phyloP scores from a whole-genome alignment of 495 filamentous ascomycete genomes.

The Penicillium crystallinum region DNA sequence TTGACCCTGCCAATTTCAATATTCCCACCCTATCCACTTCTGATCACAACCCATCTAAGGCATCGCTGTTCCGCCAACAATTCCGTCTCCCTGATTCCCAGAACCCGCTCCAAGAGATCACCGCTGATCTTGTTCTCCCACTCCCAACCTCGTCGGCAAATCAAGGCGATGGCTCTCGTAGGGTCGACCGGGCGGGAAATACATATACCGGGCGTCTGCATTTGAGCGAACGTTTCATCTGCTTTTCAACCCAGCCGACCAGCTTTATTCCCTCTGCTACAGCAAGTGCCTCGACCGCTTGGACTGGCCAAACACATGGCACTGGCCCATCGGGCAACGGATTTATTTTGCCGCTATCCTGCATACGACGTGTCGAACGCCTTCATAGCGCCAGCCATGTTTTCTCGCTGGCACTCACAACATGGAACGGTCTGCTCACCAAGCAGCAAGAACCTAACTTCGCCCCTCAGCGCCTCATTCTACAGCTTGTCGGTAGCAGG shows the following conservation, averaged over 20 bases:
- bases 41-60: constrained; percentile 80
- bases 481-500: constrained; percentile 84
- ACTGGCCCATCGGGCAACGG: constrained; percentile 93
- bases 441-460: constrained; percentile 53
- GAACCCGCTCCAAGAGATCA: constrained; percentile 89
- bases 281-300: constrained; percentile 65
- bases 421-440: constrained; percentile 73
- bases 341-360: constrained; percentile 91
- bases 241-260: constrained; percentile 89
- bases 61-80: constrained; percentile 88
- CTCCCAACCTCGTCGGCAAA: constrained; percentile 47
- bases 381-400: constrained; percentile 85
- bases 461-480: constrained; percentile 72
- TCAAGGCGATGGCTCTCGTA: constrained; percentile 57
- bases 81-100: constrained; percentile 92
- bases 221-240: constrained; percentile 88
- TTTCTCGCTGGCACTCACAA: constrained; percentile 90
- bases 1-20: constrained; percentile 68
- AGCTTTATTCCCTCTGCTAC: constrained; percentile 79
- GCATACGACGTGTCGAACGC: constrained; percentile 85
- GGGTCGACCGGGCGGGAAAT: constrained; percentile 57
- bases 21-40: constrained; percentile 60
- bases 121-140: constrained; percentile 85
- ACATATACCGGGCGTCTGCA: constrained; percentile 92
- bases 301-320: constrained; percentile 84